A percentile compares a stretch with the other conserved stretches of the same genome.
Conservation (phyloP, 257 asterid species). For the Mentha longifolia region DNA sequence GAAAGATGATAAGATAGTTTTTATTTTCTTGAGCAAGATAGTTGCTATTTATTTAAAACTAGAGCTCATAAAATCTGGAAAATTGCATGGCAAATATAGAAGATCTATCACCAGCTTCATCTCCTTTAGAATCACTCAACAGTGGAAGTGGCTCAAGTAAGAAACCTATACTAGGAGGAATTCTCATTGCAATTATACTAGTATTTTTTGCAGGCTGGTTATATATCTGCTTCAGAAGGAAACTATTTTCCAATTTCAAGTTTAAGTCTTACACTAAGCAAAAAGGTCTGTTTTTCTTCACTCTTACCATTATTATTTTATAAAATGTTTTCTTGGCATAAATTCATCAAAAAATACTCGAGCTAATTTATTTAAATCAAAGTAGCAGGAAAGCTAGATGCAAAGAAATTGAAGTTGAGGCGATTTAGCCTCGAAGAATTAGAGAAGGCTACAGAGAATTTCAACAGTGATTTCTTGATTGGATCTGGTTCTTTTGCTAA, state of each 20-base stretch:
- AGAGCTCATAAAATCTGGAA: neutral
- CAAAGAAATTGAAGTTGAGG: conserved; percentile 49
- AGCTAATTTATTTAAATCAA: too few relatives aligned
- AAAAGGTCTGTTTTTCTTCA: conserved; percentile 41
- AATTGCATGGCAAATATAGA: conserved; percentile 18
- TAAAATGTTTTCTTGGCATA: neutral
- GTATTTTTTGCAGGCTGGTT: conserved; percentile 44
- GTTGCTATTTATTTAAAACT: too few relatives aligned
- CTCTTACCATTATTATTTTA: too few relatives aligned
- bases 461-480: conserved; percentile 57
- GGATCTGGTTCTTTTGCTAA: conserved; percentile 78
- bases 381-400: conserved; percentile 47
- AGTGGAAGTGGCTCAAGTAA: conserved; percentile 28
- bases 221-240: conserved; percentile 56
- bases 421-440: conserved; percentile 55
- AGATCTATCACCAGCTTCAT: conserved; percentile 35
- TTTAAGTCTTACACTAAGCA: conserved; percentile 33
- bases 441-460: conserved; percentile 67
- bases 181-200: conserved; percentile 37
- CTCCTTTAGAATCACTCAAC: conserved; percentile 25
- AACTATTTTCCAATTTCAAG: conserved; percentile 42
- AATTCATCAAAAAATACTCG: neutral
- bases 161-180: conserved; percentile 44
- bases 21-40: neutral
- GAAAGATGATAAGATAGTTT: neutral